These are phyloP conservation scores for Xylariaceae sp. DNA, from an alignment of 2,329 filamentous ascomycete genomes.

Conservation along the genomic window DNA sequence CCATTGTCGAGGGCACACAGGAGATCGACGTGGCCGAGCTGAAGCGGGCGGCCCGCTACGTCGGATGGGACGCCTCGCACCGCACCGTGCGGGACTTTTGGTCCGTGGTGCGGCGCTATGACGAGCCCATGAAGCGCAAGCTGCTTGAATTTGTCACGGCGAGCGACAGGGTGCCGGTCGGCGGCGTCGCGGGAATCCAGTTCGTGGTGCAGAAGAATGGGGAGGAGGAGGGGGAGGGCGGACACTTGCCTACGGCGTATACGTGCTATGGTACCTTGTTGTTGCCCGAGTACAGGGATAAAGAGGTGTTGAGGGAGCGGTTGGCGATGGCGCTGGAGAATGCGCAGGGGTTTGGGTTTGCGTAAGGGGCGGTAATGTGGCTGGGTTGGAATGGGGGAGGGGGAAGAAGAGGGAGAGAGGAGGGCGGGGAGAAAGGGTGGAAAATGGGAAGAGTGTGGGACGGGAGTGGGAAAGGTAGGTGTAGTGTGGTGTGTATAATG, in stretches of 20 bases:
- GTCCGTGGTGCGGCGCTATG: slow-evolving; percentile 67
- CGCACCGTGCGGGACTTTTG: slow-evolving; percentile 77
- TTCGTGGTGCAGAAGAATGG: slow-evolving; percentile 81
- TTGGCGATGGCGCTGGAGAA: slow-evolving; percentile 85
- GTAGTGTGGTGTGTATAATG: too few relatives aligned
- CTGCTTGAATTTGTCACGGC: slow-evolving; percentile 94
- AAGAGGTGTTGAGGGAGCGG: slow-evolving; percentile 67
- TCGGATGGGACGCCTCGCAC: slow-evolving; percentile 70
- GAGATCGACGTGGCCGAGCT: slow-evolving; percentile 75
- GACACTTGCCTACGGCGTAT: slow-evolving; percentile 75
- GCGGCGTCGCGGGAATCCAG: slow-evolving; percentile 74
- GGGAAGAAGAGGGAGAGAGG: neutral
- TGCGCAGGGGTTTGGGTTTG: slow-evolving; percentile 82
- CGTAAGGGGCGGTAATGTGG: slow-evolving; percentile 44
- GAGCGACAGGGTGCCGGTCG: slow-evolving; percentile 83
- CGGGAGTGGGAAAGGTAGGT: too few relatives aligned
- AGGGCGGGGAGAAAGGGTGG: neutral
- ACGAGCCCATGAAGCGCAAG: slow-evolving; percentile 65
- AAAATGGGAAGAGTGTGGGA: too few relatives aligned
- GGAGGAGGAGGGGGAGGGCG: slow-evolving; percentile 48
- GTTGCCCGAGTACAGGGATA: slow-evolving; percentile 74
- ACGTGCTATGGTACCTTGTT: slow-evolving; percentile 91
- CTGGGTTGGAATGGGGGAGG: slow-evolving; percentile 2
- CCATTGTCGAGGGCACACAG: slow-evolving; percentile 76
- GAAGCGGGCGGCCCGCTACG: slow-evolving; percentile 68